These are phyloP conservation scores for Cutaneotrichosporon dermatis DNA, from an alignment of 1,284 basidiomycete species.

Conservation along the genomic window DNA sequence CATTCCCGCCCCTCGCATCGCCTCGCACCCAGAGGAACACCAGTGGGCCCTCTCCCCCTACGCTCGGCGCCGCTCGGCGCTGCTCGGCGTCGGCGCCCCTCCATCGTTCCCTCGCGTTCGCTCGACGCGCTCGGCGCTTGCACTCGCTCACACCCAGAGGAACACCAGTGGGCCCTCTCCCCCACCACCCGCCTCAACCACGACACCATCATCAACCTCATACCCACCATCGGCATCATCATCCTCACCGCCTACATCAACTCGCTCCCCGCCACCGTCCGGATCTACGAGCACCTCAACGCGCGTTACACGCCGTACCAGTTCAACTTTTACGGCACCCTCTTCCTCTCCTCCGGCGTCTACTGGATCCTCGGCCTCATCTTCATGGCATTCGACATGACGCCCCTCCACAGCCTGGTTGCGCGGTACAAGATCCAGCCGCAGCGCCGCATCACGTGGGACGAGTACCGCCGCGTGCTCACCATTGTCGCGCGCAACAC, in stretches of 20 bases:
- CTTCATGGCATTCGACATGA: slow-evolving; percentile 18
- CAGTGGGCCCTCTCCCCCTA: slow-evolving; percentile 8
- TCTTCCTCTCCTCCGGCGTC: slow-evolving; percentile 7
- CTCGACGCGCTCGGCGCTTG: background rate
- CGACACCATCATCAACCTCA: slow-evolving; percentile 2
- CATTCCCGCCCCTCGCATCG: background rate
- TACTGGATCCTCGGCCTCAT: slow-evolving; percentile 14
- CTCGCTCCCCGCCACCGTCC: background rate
- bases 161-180: slow-evolving; percentile 13
- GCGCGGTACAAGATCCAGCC: slow-evolving; percentile 19
- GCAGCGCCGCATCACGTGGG: slow-evolving; percentile 14
- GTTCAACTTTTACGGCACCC: slow-evolving; percentile 15
- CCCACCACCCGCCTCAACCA: slow-evolving; percentile 14
- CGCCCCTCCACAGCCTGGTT: slow-evolving; percentile 11
- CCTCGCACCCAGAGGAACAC: slow-evolving; percentile 14
- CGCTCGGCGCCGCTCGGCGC: no score
- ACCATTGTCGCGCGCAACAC: slow-evolving; percentile 11
- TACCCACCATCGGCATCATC: slow-evolving; percentile 11
- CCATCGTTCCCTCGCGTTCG: no score
- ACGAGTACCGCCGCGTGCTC: slow-evolving; percentile 12
- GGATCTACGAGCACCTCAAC: slow-evolving; percentile 14
- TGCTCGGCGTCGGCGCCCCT: no score
- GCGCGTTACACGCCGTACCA: slow-evolving; percentile 12
- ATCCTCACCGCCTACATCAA: slow-evolving; percentile 8
- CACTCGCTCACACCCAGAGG: slow-evolving; percentile 7